Percentiles rank a stretch among this genome's conserved stretches.
These are phyloP conservation scores for Hygrophila difformis DNA, from an alignment of 257 asterid genomes.

Conservation along the genomic window DNA sequence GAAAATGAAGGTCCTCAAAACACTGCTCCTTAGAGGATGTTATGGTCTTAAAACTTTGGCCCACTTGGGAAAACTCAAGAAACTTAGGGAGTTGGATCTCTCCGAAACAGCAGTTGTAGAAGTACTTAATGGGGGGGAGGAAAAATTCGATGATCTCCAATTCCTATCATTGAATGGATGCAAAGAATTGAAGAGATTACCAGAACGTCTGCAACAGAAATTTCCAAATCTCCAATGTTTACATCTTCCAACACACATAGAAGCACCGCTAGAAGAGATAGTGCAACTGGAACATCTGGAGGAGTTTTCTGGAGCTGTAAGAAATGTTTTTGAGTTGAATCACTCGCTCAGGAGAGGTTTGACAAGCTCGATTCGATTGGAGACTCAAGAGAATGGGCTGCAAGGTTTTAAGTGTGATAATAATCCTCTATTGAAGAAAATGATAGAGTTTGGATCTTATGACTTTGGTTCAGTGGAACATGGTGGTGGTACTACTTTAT, in stretches of 20 bases:
- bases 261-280: conserved; percentile 1
- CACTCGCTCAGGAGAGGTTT: not conserved
- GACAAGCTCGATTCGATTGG: not conserved
- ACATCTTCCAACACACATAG: conserved; percentile 2
- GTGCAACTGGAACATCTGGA: conserved; percentile 1
- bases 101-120: not conserved
- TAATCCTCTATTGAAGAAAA: too few species aligned
- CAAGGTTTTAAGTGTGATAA: too few species aligned
- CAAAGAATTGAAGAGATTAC: not conserved
- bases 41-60: not conserved
- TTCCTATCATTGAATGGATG: not conserved
- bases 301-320: conserved; percentile 8
- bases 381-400: too few species aligned
- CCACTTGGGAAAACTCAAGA: conserved; percentile 9
- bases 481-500: not conserved
- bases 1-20: conserved; percentile 1
- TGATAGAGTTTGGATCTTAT: too few species aligned
- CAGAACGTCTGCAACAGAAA: not conserved
- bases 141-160: not conserved
- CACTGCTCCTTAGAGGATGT: not conserved
- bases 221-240: conserved; percentile 8
- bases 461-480: too few species aligned
- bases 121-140: conserved; percentile 12
- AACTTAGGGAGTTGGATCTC: conserved; percentile 14
- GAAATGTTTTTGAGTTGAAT: not conserved